Conservation (phyloP, 2,329 filamentous ascomycete species). For the Orbilia blumenaviensis region DNA sequence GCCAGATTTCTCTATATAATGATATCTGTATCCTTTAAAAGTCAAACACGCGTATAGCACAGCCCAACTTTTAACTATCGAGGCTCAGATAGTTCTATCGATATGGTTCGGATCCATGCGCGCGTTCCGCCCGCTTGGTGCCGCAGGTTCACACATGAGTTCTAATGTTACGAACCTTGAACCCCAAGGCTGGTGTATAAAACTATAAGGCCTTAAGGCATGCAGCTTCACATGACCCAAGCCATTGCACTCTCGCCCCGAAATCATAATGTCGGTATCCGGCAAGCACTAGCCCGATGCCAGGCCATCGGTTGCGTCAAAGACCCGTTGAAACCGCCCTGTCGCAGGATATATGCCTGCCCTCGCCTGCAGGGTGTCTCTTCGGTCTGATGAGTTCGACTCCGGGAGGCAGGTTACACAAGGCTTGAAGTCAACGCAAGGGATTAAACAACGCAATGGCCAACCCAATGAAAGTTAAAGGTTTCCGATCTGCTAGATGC, state of each 20-base stretch:
- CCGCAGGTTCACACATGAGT: background rate
- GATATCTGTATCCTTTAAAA: too few relatives aligned
- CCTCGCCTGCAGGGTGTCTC: slow-evolving; percentile 22
- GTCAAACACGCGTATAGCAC: background rate
- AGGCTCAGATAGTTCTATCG: background rate
- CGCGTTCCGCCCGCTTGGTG: background rate
- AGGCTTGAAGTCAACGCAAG: slow-evolving; percentile 47
- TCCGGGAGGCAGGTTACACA: slow-evolving; percentile 41
- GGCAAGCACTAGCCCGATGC: slow-evolving; percentile 29
- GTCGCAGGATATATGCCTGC: background rate
- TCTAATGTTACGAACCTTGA: background rate
- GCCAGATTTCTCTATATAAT: background rate
- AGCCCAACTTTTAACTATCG: background rate
- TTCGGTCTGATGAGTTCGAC: background rate
- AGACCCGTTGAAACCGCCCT: background rate
- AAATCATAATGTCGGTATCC: slow-evolving; percentile 23
- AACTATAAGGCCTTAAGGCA: too few relatives aligned
- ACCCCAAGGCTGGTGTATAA: too few relatives aligned
- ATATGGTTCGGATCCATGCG: background rate
- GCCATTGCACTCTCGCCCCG: background rate
- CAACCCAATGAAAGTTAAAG: slow-evolving; percentile 5
- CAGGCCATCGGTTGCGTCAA: background rate
- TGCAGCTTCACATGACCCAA: slow-evolving; percentile 9
- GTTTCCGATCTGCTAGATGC: background rate
- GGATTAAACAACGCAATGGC: slow-evolving; percentile 3